Evolutionary conservation across 2,329 filamentous ascomycete species (phyloP).

Genomic region (Fusarium scirpi): DNA sequence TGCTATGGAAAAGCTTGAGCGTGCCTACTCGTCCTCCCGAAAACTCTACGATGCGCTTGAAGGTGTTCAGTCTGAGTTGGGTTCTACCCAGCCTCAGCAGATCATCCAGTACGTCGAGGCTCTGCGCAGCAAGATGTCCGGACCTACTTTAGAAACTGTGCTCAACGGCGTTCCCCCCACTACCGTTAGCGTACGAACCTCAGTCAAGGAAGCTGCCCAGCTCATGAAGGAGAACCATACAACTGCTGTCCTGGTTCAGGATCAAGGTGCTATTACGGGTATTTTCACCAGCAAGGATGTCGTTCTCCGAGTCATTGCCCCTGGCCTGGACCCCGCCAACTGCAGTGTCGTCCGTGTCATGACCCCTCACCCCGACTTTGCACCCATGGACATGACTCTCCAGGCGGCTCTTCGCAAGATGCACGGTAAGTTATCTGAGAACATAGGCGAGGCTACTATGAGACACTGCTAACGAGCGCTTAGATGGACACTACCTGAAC

Average conservation of each 20-base stretch:
- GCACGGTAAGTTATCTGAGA: conserved; percentile 77
- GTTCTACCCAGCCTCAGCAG: conserved; percentile 95
- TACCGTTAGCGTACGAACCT: conserved; percentile 94
- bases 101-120: conserved; percentile 99
- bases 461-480: conserved; percentile 30
- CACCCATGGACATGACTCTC: conserved; percentile 98
- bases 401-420: conserved; percentile 98
- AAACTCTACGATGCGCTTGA: conserved; percentile 98
- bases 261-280: conserved; percentile 96
- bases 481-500: conserved; percentile 98
- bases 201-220: conserved; percentile 93
- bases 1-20: conserved; percentile 99
- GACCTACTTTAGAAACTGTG: conserved; percentile 94
- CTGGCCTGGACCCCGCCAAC: conserved; percentile 90
- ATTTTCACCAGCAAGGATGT: conserved; percentile 99
- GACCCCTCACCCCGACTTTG: conserved; percentile 99
- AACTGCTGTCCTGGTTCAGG: conserved; percentile 94
- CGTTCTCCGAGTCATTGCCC: conserved; percentile 96
- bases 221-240: conserved; percentile 99
- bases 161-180: conserved; percentile 91
- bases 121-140: conserved; percentile 95
- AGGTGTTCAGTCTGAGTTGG: conserved; percentile 96
- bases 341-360: conserved; percentile 99
- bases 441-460: not conserved
- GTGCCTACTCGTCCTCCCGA: conserved; percentile 96